These are phyloP conservation scores for Fusarium torulosum DNA, from an alignment of 2,329 filamentous ascomycete genomes.

Conservation along the genomic window DNA sequence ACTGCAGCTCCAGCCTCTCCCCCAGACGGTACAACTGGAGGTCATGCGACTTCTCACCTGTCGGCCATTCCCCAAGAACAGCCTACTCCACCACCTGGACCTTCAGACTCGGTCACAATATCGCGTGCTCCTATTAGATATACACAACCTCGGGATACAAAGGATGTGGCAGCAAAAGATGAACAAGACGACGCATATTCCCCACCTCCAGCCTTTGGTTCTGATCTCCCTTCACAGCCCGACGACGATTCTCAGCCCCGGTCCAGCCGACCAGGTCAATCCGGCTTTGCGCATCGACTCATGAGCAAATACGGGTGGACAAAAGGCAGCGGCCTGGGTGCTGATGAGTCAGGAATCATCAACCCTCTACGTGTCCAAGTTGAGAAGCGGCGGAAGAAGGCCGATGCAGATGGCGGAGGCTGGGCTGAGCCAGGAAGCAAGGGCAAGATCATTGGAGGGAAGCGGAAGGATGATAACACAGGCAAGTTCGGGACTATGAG, in stretches of 20 bases:
- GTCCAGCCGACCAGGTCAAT: constrained; percentile 80
- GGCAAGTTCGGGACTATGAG: constrained; percentile 79
- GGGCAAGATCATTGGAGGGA: constrained; percentile 85
- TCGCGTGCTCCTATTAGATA: constrained; percentile 85
- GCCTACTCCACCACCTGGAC: constrained; percentile 51
- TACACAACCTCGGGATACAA: constrained; percentile 49
- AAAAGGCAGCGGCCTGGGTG: constrained; percentile 88
- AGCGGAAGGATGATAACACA: constrained; percentile 61
- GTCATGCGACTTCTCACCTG: constrained; percentile 76
- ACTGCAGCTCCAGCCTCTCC: constrained; percentile 60
- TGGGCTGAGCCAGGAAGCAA: constrained; percentile 77
- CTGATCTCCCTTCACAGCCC: constrained; percentile 55
- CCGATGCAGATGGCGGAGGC: constrained; percentile 83
- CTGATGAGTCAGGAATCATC: constrained; percentile 83
- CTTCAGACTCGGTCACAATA: constrained; percentile 70
- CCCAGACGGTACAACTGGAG: constrained; percentile 72
- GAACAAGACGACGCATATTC: constrained; percentile 59
- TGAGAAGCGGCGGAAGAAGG: constrained; percentile 85
- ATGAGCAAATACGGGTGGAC: constrained; percentile 96
- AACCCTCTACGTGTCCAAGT: constrained; percentile 86
- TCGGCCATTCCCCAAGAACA: constrained; percentile 66
- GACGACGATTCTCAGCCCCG: constrained; percentile 57
- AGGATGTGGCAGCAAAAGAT: constrained; percentile 56
- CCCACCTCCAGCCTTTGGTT: constrained; percentile 62
- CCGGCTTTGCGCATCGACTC: constrained; percentile 86